Conservation (phyloP, 1,284 basidiomycete genomes). For the Marasmius sp. region DNA sequence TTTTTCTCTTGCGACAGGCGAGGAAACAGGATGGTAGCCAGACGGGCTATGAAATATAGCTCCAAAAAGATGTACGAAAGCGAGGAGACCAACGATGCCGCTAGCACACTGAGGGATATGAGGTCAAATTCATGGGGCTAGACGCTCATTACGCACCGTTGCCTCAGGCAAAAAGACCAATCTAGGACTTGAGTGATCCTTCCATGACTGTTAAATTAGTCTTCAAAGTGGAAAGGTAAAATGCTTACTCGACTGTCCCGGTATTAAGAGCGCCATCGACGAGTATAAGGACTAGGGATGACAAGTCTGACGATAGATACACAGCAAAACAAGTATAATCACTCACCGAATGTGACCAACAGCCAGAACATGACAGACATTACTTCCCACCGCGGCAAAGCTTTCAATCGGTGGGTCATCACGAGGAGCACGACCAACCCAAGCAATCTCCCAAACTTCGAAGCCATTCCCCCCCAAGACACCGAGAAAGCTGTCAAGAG, state of each 20-base stretch:
- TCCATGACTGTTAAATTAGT: background rate
- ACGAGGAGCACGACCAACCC: background rate
- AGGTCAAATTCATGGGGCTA: background rate
- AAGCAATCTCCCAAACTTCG: background rate
- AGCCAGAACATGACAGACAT: background rate
- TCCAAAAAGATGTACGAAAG: background rate
- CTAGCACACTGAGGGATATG: background rate
- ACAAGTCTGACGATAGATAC: background rate
- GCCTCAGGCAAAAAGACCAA: background rate
- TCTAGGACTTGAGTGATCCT: background rate
- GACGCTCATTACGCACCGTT: background rate
- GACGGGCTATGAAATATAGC: background rate
- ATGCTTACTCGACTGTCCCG: background rate
- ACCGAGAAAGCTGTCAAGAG: background rate
- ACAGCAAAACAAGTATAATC: background rate
- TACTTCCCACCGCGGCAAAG: background rate
- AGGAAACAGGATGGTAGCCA: background rate
- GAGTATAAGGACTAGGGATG: background rate
- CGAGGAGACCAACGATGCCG: background rate
- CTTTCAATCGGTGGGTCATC: background rate
- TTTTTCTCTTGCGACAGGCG: background rate
- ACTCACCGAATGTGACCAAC: background rate
- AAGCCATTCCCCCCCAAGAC: background rate
- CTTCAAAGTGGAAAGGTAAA: background rate
- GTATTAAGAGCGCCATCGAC: background rate